These are phyloP conservation scores for Lachnellula hyalina DNA, from an alignment of 2,329 filamentous ascomycete genomes.

Conservation along the genomic window DNA sequence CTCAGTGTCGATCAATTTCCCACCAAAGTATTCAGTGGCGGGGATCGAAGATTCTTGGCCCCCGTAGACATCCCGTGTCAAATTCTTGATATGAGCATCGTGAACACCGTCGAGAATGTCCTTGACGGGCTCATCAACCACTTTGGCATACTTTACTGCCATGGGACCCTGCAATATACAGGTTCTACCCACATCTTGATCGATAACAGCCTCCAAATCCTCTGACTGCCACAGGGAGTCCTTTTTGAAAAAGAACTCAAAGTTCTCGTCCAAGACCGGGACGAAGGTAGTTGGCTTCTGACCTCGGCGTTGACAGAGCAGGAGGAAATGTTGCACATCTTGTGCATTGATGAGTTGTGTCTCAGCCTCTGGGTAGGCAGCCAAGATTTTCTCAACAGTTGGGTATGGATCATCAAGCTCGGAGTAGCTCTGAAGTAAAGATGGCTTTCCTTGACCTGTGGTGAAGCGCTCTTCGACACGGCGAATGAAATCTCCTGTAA, in stretches of 20 bases:
- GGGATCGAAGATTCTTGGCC: conserved; percentile 72
- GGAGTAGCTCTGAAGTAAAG: conserved; percentile 81
- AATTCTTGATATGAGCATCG: conserved; percentile 73
- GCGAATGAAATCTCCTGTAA: conserved; percentile 94
- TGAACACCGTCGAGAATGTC: conserved; percentile 92
- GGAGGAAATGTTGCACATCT: conserved; percentile 93
- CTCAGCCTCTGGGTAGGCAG: conserved; percentile 79
- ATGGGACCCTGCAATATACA: conserved; percentile 96
- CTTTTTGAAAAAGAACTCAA: conserved; percentile 99
- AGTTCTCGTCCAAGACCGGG: conserved; percentile 90
- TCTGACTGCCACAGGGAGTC: conserved; percentile 99
- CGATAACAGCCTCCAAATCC: conserved; percentile 91
- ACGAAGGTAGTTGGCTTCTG: conserved; percentile 98
- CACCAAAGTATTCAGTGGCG: conserved; percentile 90
- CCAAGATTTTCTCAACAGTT: conserved; percentile 71
- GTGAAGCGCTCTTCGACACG: conserved; percentile 97
- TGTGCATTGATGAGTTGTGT: conserved; percentile 95
- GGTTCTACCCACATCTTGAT: conserved; percentile 89
- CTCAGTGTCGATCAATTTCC: conserved; percentile 69
- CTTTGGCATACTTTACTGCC: conserved; percentile 82
- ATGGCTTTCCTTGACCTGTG: conserved; percentile 61
- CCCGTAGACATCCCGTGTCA: conserved; percentile 76
- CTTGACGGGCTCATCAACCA: conserved; percentile 89
- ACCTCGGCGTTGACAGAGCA: conserved; percentile 82
- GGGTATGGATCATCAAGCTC: conserved; percentile 80